phyloP scores from a whole-genome alignment of 371 early-diverging fungal species.

The Rhizopus stolonifer region DNA sequence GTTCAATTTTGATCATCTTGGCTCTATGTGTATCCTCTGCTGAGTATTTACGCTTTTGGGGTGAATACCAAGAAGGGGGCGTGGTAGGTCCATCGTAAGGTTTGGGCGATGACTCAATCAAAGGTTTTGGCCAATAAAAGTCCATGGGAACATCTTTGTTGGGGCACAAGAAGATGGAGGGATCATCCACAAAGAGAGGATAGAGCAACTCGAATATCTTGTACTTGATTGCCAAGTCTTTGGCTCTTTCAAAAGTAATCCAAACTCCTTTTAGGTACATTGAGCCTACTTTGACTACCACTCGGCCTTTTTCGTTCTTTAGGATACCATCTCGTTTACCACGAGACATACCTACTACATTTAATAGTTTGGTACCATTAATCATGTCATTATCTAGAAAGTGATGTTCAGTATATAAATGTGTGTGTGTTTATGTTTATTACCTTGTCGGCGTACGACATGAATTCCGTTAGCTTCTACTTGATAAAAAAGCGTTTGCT shows the following conservation, averaged over 20 bases:
- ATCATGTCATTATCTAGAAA: slow-evolving; percentile 68
- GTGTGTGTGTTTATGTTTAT: slow-evolving; percentile 15
- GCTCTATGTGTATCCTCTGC: no score
- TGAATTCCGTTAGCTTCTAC: slow-evolving; percentile 75
- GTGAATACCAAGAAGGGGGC: no score
- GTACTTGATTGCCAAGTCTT: slow-evolving; percentile 59
- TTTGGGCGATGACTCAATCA: no score
- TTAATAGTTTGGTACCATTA: slow-evolving; percentile 78
- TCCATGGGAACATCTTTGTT: no score
- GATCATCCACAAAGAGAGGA: slow-evolving; percentile 69
- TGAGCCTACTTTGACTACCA: slow-evolving; percentile 76
- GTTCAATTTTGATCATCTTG: no score
- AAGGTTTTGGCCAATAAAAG: no score
- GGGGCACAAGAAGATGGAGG: slow-evolving; percentile 16
- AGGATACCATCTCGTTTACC: slow-evolving; percentile 79
- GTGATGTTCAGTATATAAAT: neutral
- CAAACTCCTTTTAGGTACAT: slow-evolving; percentile 84
- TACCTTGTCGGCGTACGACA: slow-evolving; percentile 73
- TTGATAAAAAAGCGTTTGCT: slow-evolving; percentile 73
- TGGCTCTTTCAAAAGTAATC: slow-evolving; percentile 69
- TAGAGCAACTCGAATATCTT: slow-evolving; percentile 61
- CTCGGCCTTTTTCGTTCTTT: slow-evolving; percentile 72
- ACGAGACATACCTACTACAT: slow-evolving; percentile 76
- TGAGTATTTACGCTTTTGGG: no score
- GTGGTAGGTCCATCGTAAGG: no score